Conservation (phyloP, 2,329 filamentous ascomycete species). For the Delphinella strobiligena region DNA sequence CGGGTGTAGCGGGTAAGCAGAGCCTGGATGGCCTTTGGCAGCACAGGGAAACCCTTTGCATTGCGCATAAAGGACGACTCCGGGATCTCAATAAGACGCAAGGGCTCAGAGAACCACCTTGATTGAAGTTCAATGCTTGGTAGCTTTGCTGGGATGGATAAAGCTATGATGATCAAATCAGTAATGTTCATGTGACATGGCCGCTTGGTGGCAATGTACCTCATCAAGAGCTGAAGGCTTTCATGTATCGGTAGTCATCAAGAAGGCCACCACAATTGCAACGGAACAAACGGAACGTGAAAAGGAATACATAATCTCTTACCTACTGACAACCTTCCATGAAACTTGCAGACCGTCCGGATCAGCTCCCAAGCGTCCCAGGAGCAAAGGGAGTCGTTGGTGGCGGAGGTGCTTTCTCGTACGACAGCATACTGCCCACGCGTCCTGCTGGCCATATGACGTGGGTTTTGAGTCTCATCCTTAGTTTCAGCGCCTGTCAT, state of each 20-base stretch:
- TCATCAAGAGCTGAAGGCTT: too few relatives aligned
- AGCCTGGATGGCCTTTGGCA: slow-evolving; percentile 46
- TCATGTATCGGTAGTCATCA: too few relatives aligned
- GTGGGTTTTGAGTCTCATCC: background rate
- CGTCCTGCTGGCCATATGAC: slow-evolving; percentile 1
- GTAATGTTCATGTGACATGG: too few relatives aligned
- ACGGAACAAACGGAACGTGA: background rate
- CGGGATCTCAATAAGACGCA: slow-evolving; percentile 44
- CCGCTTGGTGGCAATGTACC: too few relatives aligned
- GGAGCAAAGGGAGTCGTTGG: slow-evolving; percentile 34
- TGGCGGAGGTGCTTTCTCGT: background rate
- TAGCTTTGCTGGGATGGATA: slow-evolving; percentile 47
- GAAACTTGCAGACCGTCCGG: slow-evolving; percentile 75
- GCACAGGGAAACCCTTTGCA: slow-evolving; percentile 44
- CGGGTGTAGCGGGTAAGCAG: slow-evolving; percentile 46
- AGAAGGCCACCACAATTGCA: background rate
- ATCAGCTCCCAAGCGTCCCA: slow-evolving; percentile 96
- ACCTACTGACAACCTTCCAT: slow-evolving; percentile 71
- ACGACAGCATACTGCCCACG: slow-evolving; percentile 4
- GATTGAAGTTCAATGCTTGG: slow-evolving; percentile 44
- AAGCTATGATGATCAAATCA: slow-evolving; percentile 26
- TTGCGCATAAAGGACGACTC: slow-evolving; percentile 45
- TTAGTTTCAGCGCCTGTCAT: slow-evolving; percentile 52
- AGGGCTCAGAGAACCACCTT: slow-evolving; percentile 52
- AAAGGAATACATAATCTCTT: slow-evolving; percentile 30